Conservation (phyloP, 257 asterid genomes). For the Coffea eugenioides region DNA sequence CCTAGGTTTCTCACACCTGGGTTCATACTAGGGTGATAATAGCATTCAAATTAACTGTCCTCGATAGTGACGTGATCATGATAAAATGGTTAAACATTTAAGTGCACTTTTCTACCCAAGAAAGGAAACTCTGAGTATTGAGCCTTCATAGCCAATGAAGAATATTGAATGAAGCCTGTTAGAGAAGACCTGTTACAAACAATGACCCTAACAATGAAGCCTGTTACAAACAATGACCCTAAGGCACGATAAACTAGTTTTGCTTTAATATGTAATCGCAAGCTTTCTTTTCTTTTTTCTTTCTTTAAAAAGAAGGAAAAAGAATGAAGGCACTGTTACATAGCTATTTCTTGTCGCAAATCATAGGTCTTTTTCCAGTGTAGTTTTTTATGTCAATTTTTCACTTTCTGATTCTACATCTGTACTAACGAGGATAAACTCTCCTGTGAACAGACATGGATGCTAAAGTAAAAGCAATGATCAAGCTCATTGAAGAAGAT, state of each 20-base stretch:
- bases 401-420: neutral
- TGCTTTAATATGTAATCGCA: too few species aligned
- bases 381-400: neutral
- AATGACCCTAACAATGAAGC: neutral
- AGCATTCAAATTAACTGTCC: neutral
- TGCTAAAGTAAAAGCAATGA: conserved; percentile 79
- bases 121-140: neutral
- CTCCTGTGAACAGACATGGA: conserved; percentile 73
- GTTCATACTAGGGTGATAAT: too few species aligned
- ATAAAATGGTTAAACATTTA: too few species aligned
- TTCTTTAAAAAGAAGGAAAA: neutral
- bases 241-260: neutral
- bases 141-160: neutral
- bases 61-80: neutral
- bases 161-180: neutral
- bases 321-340: neutral
- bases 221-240: neutral
- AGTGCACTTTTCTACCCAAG: too few species aligned
- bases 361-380: neutral
- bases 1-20: too few species aligned
- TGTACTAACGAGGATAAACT: neutral
- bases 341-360: neutral
- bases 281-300: neutral
- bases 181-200: neutral
- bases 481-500: conserved; percentile 92